A percentile compares a stretch with the other conserved stretches of the same genome.
phyloP scores from a whole-genome alignment of 306 rosid genomes.

The Lotus japonicus region DNA sequence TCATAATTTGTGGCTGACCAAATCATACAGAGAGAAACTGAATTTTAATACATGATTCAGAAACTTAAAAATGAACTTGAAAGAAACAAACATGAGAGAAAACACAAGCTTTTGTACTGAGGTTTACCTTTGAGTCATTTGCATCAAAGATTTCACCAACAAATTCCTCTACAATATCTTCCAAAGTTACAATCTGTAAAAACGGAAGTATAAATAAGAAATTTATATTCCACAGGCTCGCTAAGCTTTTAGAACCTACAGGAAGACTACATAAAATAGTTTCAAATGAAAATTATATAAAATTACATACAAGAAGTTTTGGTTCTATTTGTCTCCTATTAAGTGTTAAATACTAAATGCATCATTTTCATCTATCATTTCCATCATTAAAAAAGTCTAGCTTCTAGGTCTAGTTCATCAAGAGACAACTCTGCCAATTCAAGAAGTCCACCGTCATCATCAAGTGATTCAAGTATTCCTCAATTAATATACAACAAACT shows the following conservation, averaged over 20 bases:
- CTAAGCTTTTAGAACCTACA: background rate
- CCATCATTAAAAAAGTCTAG: no score
- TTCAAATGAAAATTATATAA: no score
- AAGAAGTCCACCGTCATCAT: no score
- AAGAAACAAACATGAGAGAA: background rate
- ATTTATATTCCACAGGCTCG: background rate
- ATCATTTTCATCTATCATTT: no score
- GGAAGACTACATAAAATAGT: background rate
- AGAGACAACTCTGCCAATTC: no score
- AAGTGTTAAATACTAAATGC: no score
- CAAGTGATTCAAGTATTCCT: no score
- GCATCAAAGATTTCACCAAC: constrained; percentile 97
- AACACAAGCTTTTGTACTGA: background rate
- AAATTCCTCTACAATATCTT: constrained; percentile 94
- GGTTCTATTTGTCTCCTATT: no score
- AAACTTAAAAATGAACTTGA: background rate
- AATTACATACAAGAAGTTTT: no score
- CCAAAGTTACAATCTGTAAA: constrained; percentile 72
- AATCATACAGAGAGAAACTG: background rate
- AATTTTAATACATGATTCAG: background rate
- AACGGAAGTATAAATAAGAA: background rate
- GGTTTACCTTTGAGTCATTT: constrained; percentile 81
- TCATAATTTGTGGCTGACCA: background rate
- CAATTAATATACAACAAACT: no score
- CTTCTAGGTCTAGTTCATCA: no score